A percentile compares a stretch with the other conserved stretches of the same genome.
These are phyloP conservation scores for Rhodomyrtus tomentosa DNA, from an alignment of 345 rosid genomes.

Conservation along the genomic window DNA sequence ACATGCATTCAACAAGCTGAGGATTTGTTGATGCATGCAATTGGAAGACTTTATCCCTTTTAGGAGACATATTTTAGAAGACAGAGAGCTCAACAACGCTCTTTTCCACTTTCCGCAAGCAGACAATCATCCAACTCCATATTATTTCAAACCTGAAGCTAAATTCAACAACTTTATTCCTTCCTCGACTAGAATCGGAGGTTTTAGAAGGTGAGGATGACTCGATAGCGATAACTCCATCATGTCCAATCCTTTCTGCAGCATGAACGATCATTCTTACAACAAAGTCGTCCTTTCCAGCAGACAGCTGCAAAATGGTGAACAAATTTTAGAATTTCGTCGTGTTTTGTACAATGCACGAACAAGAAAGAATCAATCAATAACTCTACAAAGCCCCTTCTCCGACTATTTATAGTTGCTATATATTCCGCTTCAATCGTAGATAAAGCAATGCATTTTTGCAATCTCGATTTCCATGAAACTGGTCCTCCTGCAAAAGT, in stretches of 20 bases:
- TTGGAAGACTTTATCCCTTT: too few relatives aligned
- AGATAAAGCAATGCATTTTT: too few relatives aligned
- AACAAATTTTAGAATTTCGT: not conserved
- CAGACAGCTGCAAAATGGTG: slow-evolving; percentile 55
- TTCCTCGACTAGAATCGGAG: slow-evolving; percentile 58
- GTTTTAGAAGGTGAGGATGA: slow-evolving; percentile 67
- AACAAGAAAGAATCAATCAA: not conserved
- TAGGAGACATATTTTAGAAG: too few relatives aligned
- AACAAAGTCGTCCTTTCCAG: slow-evolving; percentile 73
- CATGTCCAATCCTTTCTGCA: slow-evolving; percentile 65
- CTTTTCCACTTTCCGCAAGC: not conserved
- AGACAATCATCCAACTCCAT: not conserved
- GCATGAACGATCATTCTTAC: slow-evolving; percentile 64
- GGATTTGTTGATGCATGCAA: too few relatives aligned
- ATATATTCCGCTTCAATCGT: too few relatives aligned
- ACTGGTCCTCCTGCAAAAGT: too few relatives aligned
- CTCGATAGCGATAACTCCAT: slow-evolving; percentile 70
- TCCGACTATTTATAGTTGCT: too few relatives aligned
- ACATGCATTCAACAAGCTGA: too few relatives aligned
- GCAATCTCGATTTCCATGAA: too few relatives aligned
- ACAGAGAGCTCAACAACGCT: not conserved
- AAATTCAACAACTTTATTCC: slow-evolving; percentile 57
- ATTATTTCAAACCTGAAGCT: not conserved
- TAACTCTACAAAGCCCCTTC: too few relatives aligned
- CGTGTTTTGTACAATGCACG: not conserved